These are phyloP conservation scores for Urochloa ruziziensis DNA, from an alignment of 176 grass and related monocot species.

Conservation along the genomic window DNA sequence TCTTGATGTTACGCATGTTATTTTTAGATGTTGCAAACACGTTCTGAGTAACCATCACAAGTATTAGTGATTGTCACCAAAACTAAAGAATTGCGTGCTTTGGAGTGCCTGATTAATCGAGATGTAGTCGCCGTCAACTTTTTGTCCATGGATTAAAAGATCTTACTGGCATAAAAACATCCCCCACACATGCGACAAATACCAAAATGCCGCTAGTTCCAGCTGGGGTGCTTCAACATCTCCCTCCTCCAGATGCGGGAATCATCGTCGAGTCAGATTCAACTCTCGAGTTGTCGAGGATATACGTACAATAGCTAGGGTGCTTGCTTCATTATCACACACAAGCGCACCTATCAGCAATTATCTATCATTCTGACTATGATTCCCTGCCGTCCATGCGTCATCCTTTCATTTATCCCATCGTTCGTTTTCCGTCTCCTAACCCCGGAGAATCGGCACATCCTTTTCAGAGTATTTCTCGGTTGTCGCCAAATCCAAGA, in stretches of 20 bases:
- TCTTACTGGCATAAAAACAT: no score
- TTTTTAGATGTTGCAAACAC: no score
- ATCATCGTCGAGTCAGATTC: not conserved
- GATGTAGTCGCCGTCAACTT: no score
- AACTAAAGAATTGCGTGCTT: no score
- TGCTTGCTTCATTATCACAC: not conserved
- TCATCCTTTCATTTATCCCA: not conserved
- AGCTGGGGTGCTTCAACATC: not conserved
- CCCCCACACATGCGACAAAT: not conserved
- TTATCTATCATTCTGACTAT: no score
- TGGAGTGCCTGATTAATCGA: no score
- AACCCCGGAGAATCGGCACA: not conserved
- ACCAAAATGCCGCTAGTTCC: not conserved
- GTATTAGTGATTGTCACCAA: no score
- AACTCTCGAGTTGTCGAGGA: no score
- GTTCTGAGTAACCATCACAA: no score
- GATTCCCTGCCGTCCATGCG: not conserved
- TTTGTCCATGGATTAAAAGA: no score
- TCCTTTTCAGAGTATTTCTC: constrained; percentile 19
- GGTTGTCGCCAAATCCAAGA: not conserved
- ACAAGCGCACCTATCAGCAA: not conserved
- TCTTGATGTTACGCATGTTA: no score
- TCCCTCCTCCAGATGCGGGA: not conserved
- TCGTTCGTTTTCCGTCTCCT: not conserved
- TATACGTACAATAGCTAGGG: no score